A percentile compares a stretch with the other conserved stretches of the same genome.
phyloP scores from a whole-genome alignment of 1,139 yeast genomes.

The Kodamaea anthophila region DNA sequence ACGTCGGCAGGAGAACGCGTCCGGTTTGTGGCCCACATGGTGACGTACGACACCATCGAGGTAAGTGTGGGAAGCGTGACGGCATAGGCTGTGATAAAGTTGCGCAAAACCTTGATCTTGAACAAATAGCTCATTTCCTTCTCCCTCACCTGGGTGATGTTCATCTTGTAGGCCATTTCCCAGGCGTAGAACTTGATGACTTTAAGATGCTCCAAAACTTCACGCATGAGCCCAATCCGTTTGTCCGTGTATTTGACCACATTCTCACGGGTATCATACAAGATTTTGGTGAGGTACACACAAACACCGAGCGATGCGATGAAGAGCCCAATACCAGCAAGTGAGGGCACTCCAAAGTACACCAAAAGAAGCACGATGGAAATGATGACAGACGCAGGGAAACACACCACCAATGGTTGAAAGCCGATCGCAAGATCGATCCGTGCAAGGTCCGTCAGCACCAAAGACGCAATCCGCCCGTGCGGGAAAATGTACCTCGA shows the following conservation, averaged over 20 bases:
- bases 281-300: slow-evolving; percentile 29
- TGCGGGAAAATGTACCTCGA: slow-evolving; percentile 32
- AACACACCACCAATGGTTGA: slow-evolving; percentile 40
- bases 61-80: slow-evolving; percentile 24
- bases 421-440: slow-evolving; percentile 44
- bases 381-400: slow-evolving; percentile 41
- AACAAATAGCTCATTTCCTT: slow-evolving; percentile 38
- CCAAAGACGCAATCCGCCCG: slow-evolving; percentile 38
- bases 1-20: slow-evolving; percentile 37
- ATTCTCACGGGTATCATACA: slow-evolving; percentile 32
- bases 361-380: slow-evolving; percentile 31
- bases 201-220: slow-evolving; percentile 36
- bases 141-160: slow-evolving; percentile 30
- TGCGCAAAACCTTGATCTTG: slow-evolving; percentile 39
- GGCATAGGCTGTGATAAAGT: slow-evolving; percentile 43
- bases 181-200: slow-evolving; percentile 44
- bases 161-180: slow-evolving; percentile 40
- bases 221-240: slow-evolving; percentile 41
- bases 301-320: slow-evolving; percentile 34
- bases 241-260: slow-evolving; percentile 38
- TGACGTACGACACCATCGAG: slow-evolving; percentile 25
- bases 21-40: slow-evolving; percentile 35
- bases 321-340: slow-evolving; percentile 41
- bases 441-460: slow-evolving; percentile 42
- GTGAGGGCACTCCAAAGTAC: slow-evolving; percentile 36